phyloP scores from a whole-genome alignment of 2,329 filamentous ascomycete species.

The Penicillium italicum region DNA sequence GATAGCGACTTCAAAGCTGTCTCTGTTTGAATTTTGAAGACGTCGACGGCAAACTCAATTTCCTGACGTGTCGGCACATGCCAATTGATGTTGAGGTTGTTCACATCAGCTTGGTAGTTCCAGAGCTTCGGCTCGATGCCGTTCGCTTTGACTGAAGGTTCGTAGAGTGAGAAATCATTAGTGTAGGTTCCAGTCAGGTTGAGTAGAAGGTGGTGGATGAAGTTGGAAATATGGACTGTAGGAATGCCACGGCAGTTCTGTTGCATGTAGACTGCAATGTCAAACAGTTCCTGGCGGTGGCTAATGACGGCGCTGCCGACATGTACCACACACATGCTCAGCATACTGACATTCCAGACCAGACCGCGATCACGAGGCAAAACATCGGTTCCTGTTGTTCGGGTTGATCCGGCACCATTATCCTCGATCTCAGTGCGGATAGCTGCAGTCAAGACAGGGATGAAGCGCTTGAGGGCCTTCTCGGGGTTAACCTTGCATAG shows the following conservation, averaged over 20 bases:
- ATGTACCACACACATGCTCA: conserved; percentile 97
- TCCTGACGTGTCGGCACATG: conserved; percentile 78
- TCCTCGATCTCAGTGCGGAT: conserved; percentile 97
- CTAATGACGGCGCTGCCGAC: conserved; percentile 85
- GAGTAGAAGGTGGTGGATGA: conserved; percentile 90
- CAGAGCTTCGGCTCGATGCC: conserved; percentile 77
- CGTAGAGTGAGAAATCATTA: conserved; percentile 82
- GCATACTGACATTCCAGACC: conserved; percentile 94
- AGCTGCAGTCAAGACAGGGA: conserved; percentile 84
- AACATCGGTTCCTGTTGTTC: conserved; percentile 89
- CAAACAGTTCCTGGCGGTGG: conserved; percentile 83
- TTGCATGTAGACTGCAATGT: conserved; percentile 94
- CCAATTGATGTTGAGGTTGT: conserved; percentile 82
- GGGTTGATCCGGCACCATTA: conserved; percentile 90
- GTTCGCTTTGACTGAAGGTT: conserved; percentile 66
- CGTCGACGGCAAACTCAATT: conserved; percentile 79
- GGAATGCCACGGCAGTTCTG: conserved; percentile 89
- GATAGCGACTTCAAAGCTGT: conserved; percentile 71
- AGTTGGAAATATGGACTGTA: conserved; percentile 95
- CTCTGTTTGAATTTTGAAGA: conserved; percentile 80
- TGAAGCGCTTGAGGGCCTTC: conserved; percentile 84
- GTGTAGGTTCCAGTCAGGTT: conserved; percentile 95
- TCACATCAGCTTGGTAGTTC: conserved; percentile 72
- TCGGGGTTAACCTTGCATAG: conserved; percentile 93
- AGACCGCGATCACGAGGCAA: conserved; percentile 86